phyloP scores from a whole-genome alignment of 208 protist species.

The Leishmania arabica region DNA sequence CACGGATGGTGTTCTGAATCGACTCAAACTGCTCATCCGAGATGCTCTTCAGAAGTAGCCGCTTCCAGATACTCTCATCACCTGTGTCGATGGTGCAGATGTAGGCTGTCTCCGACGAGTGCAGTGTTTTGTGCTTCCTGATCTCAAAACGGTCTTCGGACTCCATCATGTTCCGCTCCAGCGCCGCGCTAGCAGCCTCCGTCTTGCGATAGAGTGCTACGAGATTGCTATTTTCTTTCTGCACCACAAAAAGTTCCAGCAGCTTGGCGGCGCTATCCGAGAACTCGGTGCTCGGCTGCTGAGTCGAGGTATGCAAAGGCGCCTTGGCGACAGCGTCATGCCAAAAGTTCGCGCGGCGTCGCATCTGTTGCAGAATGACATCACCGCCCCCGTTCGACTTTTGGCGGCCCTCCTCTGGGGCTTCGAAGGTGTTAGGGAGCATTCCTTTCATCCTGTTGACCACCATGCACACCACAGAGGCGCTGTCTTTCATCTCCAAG shows the following conservation, averaged over 20 bases:
- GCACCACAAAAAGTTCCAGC: constrained; percentile 57
- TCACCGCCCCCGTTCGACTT: constrained; percentile 18
- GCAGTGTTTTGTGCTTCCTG: constrained; percentile 47
- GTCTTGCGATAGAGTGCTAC: constrained; percentile 46
- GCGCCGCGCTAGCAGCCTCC: constrained; percentile 38
- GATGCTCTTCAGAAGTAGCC: constrained; percentile 37
- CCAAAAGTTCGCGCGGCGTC: constrained; percentile 20
- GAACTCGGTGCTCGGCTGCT: constrained; percentile 23
- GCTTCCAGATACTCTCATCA: constrained; percentile 61
- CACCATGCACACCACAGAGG: constrained; percentile 18
- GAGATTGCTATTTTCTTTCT: constrained; percentile 57
- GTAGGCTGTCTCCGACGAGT: constrained; percentile 64
- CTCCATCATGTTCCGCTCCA: constrained; percentile 73
- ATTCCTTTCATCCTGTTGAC: constrained; percentile 59
- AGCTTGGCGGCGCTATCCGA: constrained; percentile 42
- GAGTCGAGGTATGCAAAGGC: constrained; percentile 10
- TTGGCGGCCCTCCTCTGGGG: constrained; percentile 17
- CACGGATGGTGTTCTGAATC: constrained; percentile 48
- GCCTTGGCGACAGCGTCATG: constrained; percentile 15
- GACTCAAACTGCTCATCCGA: constrained; percentile 48
- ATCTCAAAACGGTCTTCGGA: constrained; percentile 72
- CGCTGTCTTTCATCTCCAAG: constrained; percentile 34
- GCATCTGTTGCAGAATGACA: constrained; percentile 30
- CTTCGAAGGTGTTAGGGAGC: constrained; percentile 34
- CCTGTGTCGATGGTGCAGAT: constrained; percentile 82